A percentile compares a stretch with the other conserved stretches of the same genome.
phyloP scores from a whole-genome alignment of 306 rosid species.

The Cercis canadensis region DNA sequence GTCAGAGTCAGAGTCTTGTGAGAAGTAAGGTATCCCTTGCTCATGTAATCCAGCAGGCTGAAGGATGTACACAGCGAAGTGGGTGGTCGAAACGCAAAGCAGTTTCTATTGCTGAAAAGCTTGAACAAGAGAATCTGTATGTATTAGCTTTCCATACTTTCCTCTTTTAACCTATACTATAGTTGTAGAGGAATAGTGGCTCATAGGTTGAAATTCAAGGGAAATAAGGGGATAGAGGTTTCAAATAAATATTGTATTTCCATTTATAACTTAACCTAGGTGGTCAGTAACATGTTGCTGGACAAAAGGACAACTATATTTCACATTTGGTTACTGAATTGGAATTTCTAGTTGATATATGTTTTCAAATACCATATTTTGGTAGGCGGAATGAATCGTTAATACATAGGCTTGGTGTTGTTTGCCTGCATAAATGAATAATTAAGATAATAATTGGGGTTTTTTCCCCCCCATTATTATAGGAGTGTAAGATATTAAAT shows the following conservation, averaged over 20 bases:
- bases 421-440: not conserved
- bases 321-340: constrained; percentile 5
- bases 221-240: not conserved
- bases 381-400: not conserved
- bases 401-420: not conserved
- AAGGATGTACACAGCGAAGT: constrained; percentile 72
- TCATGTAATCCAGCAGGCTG: constrained; percentile 97
- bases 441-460: not conserved
- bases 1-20: constrained; percentile 81
- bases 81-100: constrained; percentile 93
- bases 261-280: constrained; percentile 3
- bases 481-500: not conserved
- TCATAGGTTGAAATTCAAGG: not conserved
- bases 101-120: constrained; percentile 98
- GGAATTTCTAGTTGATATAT: not conserved
- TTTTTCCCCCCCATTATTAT: too few species aligned
- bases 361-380: not conserved
- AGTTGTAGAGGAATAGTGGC: constrained; percentile 8
- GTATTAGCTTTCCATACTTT: constrained; percentile 42
- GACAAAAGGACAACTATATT: constrained; percentile 5
- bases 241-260: not conserved
- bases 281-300: constrained; percentile 13
- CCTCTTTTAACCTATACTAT: not conserved
- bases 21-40: constrained; percentile 97
- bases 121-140: constrained; percentile 95